These are phyloP conservation scores for Phytopythium ostracodes DNA, from an alignment of 352 stramenopile species.

Conservation along the genomic window DNA sequence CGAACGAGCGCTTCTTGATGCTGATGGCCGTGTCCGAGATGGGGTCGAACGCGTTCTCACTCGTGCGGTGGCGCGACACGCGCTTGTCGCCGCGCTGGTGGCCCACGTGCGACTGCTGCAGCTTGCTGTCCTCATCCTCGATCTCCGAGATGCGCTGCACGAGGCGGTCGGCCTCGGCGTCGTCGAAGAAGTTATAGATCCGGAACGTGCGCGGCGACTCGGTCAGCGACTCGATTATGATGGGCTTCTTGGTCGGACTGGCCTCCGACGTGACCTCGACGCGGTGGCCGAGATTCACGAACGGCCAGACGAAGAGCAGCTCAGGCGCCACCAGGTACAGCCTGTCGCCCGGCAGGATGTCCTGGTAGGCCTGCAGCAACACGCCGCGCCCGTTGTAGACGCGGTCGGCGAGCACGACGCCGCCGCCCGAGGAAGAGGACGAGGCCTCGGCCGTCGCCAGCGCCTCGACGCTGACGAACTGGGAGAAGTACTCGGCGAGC, in stretches of 20 bases:
- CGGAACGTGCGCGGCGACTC: slow-evolving; percentile 84
- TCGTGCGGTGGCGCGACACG: slow-evolving; percentile 73
- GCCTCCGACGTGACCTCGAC: slow-evolving; percentile 46
- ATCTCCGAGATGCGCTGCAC: slow-evolving; percentile 81
- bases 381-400: slow-evolving; percentile 68
- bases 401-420: slow-evolving; percentile 45
- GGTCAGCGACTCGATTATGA: slow-evolving; percentile 74
- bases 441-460: slow-evolving; percentile 11
- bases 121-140: slow-evolving; percentile 73
- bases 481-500: slow-evolving; percentile 74
- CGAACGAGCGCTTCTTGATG: slow-evolving; percentile 87
- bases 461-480: slow-evolving; percentile 74
- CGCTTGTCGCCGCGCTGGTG: slow-evolving; percentile 69
- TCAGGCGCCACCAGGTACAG: slow-evolving; percentile 73
- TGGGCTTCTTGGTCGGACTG: slow-evolving; percentile 50
- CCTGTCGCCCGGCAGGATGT: slow-evolving; percentile 49
- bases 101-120: slow-evolving; percentile 78
- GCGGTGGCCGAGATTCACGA: slow-evolving; percentile 74
- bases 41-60: slow-evolving; percentile 88
- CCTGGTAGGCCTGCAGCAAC: slow-evolving; percentile 42
- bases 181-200: slow-evolving; percentile 86
- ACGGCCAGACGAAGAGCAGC: slow-evolving; percentile 75
- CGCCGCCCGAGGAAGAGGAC: slow-evolving; percentile 14
- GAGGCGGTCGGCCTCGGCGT: slow-evolving; percentile 73
- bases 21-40: slow-evolving; percentile 60